phyloP scores from a whole-genome alignment of 2,329 filamentous ascomycete species.

The Colletotrichum navitas region DNA sequence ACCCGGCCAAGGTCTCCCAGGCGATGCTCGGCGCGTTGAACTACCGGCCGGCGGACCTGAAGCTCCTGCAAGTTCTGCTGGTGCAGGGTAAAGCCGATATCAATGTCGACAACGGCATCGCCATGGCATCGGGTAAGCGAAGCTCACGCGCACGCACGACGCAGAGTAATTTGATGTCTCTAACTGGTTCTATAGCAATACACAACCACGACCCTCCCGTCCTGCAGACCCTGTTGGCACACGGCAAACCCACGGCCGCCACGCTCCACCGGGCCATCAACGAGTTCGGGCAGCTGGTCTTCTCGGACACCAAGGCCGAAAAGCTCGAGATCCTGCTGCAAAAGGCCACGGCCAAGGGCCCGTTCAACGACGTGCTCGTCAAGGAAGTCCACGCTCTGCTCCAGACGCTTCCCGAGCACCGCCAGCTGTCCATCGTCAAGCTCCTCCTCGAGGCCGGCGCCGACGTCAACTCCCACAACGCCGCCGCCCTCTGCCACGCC shows the following conservation, averaged over 20 bases:
- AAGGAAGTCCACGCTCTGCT: conserved; percentile 64
- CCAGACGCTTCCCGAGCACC: conserved; percentile 52
- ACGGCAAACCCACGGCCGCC: conserved; percentile 59
- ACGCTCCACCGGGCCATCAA: conserved; percentile 60
- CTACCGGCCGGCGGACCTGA: conserved; percentile 62
- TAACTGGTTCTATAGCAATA: conserved; percentile 51
- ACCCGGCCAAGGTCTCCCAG: conserved; percentile 56
- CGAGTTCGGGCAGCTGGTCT: conserved; percentile 57
- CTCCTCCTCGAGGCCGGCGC: conserved; percentile 64
- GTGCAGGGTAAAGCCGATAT: conserved; percentile 66
- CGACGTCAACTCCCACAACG: conserved; percentile 66
- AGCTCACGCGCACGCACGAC: not conserved
- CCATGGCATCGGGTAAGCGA: conserved; percentile 54
- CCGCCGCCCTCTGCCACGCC: conserved; percentile 63
- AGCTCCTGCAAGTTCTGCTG: conserved; percentile 62
- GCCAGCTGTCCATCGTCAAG: conserved; percentile 59
- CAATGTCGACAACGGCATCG: conserved; percentile 61
- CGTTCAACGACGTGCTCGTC: conserved; percentile 60
- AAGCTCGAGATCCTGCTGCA: conserved; percentile 64
- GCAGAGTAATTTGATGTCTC: too few relatives aligned
- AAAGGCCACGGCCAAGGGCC: conserved; percentile 57
- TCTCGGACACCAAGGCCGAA: conserved; percentile 59
- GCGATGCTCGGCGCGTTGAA: conserved; percentile 59
- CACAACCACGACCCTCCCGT: conserved; percentile 61
- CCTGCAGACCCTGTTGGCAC: conserved; percentile 60